A percentile compares a stretch with the other conserved stretches of the same genome.
Conservation (phyloP, 306 rosid species). For the Crotalaria pallida region DNA sequence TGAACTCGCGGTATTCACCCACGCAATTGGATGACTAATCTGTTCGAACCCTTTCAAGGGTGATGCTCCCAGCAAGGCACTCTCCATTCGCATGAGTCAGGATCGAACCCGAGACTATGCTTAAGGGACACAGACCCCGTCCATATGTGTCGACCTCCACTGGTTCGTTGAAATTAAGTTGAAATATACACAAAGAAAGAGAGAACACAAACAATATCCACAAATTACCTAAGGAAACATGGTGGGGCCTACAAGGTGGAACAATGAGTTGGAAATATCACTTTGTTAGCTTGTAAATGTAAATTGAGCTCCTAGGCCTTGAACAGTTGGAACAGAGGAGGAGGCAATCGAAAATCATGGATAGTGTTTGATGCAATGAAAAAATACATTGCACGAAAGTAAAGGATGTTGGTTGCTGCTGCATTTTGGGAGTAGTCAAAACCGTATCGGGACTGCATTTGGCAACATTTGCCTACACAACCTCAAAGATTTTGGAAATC, state of each 20-base stretch:
- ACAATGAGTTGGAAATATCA: conserved; percentile 15
- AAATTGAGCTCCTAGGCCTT: background rate
- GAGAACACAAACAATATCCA: background rate
- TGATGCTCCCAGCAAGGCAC: no score
- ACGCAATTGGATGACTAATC: no score
- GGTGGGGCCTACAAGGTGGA: conserved; percentile 7
- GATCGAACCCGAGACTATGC: no score
- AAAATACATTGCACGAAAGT: conserved; percentile 28
- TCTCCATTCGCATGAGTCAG: no score
- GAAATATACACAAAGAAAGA: conserved; percentile 6
- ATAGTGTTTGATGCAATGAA: background rate
- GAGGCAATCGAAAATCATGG: background rate
- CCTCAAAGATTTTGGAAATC: no score
- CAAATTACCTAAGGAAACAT: conserved; percentile 20
- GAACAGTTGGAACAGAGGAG: conserved; percentile 1
- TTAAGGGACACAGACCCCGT: no score
- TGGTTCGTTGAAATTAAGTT: background rate
- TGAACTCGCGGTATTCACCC: no score
- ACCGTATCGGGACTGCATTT: no score
- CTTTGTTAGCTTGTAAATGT: conserved; percentile 8
- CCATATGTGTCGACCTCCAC: no score
- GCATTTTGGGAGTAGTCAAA: no score
- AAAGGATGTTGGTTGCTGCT: background rate
- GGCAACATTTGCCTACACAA: no score
- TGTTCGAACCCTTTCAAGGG: no score